These are phyloP conservation scores for Claviceps spartinae DNA, from an alignment of 2,329 filamentous ascomycete genomes.

Conservation along the genomic window DNA sequence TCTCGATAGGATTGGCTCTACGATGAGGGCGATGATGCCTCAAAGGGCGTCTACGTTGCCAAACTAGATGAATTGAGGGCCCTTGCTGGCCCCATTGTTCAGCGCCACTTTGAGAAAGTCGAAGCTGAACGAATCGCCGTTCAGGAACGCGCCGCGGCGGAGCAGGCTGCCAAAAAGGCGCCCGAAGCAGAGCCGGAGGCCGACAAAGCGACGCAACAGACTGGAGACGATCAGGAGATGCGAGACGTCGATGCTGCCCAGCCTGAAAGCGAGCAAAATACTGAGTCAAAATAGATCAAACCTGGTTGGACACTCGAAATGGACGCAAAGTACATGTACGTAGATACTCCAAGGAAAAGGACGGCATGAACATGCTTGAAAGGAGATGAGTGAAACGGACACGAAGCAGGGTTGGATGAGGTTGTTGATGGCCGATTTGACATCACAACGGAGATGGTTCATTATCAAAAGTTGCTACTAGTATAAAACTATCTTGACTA, in stretches of 20 bases:
- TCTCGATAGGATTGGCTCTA: slow-evolving; percentile 84
- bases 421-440: not conserved
- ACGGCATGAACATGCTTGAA: not conserved
- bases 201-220: slow-evolving; percentile 34
- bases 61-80: slow-evolving; percentile 94
- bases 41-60: slow-evolving; percentile 83
- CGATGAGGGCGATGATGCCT: slow-evolving; percentile 88
- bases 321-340: slow-evolving; percentile 7
- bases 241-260: slow-evolving; percentile 43
- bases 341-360: slow-evolving; percentile 5
- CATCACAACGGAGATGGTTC: not conserved
- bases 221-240: slow-evolving; percentile 47
- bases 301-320: not conserved
- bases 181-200: slow-evolving; percentile 40
- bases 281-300: slow-evolving; percentile 21
- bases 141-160: slow-evolving; percentile 64
- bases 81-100: slow-evolving; percentile 78
- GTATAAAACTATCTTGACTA: not conserved
- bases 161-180: slow-evolving; percentile 61
- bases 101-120: slow-evolving; percentile 90
- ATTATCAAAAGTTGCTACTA: not conserved
- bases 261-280: slow-evolving; percentile 34
- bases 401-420: not conserved
- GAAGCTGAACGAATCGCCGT: slow-evolving; percentile 72
- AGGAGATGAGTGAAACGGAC: not conserved